Evolutionary conservation across 352 stramenopile genomes (phyloP).

Genomic region (Halophytophthora batemanensis): DNA sequence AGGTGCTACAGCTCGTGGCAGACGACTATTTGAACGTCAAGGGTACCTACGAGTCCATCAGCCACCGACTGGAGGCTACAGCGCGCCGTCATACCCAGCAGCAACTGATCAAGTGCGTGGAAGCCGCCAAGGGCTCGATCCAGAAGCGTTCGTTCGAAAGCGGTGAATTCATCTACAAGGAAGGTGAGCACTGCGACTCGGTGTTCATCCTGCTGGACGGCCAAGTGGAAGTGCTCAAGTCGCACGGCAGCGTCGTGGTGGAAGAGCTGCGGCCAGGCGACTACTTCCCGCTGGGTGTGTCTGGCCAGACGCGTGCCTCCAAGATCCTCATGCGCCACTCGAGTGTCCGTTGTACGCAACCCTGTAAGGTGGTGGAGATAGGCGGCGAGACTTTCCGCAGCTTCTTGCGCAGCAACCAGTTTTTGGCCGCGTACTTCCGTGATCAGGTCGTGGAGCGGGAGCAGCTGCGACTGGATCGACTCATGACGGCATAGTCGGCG

Average conservation of each 20-base stretch:
- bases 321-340: slow-evolving; percentile 73
- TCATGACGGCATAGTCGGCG: slow-evolving; percentile 29
- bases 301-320: slow-evolving; percentile 54
- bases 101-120: slow-evolving; percentile 75
- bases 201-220: slow-evolving; percentile 80
- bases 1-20: slow-evolving; percentile 76
- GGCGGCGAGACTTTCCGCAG: slow-evolving; percentile 79
- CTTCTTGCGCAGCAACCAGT: slow-evolving; percentile 82
- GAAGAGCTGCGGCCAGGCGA: slow-evolving; percentile 68
- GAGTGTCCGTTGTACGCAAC: slow-evolving; percentile 65
- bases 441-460: slow-evolving; percentile 70
- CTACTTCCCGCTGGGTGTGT: slow-evolving; percentile 81
- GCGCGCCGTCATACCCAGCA: slow-evolving; percentile 61
- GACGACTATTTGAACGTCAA: slow-evolving; percentile 81
- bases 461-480: slow-evolving; percentile 51
- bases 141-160: slow-evolving; percentile 53
- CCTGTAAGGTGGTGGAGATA: slow-evolving; percentile 75
- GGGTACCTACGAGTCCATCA: slow-evolving; percentile 71
- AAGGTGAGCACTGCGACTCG: slow-evolving; percentile 72
- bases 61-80: slow-evolving; percentile 56
- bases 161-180: slow-evolving; percentile 76
- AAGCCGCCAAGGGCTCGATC: slow-evolving; percentile 66
- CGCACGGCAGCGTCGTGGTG: slow-evolving; percentile 63
- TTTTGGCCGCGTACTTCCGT: slow-evolving; percentile 75
- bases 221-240: slow-evolving; percentile 67